These are phyloP conservation scores for Mycena capillaripes DNA, from an alignment of 768 basidiomycete genomes.

Conservation along the genomic window DNA sequence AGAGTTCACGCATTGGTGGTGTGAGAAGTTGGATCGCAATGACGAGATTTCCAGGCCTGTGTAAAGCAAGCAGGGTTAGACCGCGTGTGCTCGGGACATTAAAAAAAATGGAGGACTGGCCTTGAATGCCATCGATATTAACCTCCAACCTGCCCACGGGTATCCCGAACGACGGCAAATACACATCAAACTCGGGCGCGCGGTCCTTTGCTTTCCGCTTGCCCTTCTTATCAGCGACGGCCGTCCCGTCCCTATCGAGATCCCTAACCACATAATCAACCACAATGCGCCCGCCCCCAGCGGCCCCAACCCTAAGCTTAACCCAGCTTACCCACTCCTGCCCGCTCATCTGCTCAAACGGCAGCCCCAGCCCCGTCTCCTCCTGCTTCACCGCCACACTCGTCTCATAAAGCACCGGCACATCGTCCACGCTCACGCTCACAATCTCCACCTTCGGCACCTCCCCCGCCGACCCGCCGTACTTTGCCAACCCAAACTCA, in stretches of 20 bases:
- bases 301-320: constrained; percentile 67
- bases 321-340: constrained; percentile 79
- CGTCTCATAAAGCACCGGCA: constrained; percentile 73
- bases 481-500: constrained; percentile 78
- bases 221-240: constrained; percentile 36
- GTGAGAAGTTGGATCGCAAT: constrained; percentile 68
- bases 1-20: constrained; percentile 58
- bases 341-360: constrained; percentile 67
- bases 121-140: constrained; percentile 63
- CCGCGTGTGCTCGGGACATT: constrained; percentile 18
- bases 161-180: constrained; percentile 81
- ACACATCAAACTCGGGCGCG: constrained; percentile 57
- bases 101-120: constrained; percentile 53
- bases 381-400: constrained; percentile 56
- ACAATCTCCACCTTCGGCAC: constrained; percentile 66
- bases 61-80: constrained; percentile 18
- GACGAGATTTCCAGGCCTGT: constrained; percentile 60
- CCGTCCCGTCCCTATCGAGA: constrained; percentile 29
- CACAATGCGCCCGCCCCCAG: constrained; percentile 65
- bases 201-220: constrained; percentile 53
- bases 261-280: constrained; percentile 76
- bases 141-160: constrained; percentile 78
- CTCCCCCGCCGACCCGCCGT: constrained; percentile 28
- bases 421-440: constrained; percentile 73
- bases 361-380: constrained; percentile 50